These are phyloP conservation scores for Aspergillus sojae DNA, from an alignment of 2,329 filamentous ascomycete species.

Conservation along the genomic window DNA sequence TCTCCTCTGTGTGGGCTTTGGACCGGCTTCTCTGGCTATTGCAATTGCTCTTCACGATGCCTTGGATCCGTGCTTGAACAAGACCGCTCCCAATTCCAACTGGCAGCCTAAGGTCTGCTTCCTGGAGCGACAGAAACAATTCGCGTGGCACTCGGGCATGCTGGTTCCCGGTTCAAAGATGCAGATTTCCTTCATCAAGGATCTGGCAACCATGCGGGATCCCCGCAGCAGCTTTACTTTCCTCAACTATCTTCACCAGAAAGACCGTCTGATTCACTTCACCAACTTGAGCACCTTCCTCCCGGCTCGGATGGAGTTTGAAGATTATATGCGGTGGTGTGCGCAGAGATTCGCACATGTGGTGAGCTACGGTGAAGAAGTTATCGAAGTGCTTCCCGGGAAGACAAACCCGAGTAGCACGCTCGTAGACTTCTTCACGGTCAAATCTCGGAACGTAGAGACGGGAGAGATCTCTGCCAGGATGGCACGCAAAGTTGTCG, in stretches of 20 bases:
- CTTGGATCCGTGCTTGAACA: conserved; percentile 53
- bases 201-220: conserved; percentile 85
- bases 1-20: conserved; percentile 88
- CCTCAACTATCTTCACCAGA: conserved; percentile 85
- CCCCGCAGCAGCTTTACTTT: conserved; percentile 92
- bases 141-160: conserved; percentile 96
- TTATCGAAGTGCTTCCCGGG: conserved; percentile 69
- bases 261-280: conserved; percentile 82
- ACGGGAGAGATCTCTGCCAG: conserved; percentile 45
- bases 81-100: conserved; percentile 40
- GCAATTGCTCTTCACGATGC: conserved; percentile 86
- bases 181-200: conserved; percentile 98
- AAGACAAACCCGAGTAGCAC: conserved; percentile 49
- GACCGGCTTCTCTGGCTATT: conserved; percentile 85
- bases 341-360: conserved; percentile 73
- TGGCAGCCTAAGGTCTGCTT: conserved; percentile 74
- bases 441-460: conserved; percentile 64
- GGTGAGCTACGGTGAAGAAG: conserved; percentile 78
- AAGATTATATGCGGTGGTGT: conserved; percentile 95
- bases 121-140: conserved; percentile 79
- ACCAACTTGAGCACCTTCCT: conserved; percentile 89
- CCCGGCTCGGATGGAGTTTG: conserved; percentile 83
- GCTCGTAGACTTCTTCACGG: conserved; percentile 66
- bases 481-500: conserved; percentile 57
- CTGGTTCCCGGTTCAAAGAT: conserved; percentile 89